Evolutionary conservation across 1,284 basidiomycete genomes (phyloP).

Genomic region (Sanguinoderma infundibulare): DNA sequence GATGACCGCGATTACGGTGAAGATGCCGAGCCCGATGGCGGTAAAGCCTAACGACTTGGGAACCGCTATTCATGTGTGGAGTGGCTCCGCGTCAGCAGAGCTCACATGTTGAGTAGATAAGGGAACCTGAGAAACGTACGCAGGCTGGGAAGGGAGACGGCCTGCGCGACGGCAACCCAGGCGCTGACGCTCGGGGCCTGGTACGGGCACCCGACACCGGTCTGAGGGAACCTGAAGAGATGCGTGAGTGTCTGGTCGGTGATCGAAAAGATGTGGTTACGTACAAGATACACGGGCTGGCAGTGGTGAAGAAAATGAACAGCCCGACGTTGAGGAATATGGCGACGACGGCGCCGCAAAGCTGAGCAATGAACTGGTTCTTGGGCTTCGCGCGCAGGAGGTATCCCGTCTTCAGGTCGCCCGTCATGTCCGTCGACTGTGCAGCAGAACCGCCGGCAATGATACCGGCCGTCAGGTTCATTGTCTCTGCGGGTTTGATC

Average conservation of each 20-base stretch:
- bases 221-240: neutral
- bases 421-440: conserved; percentile 48
- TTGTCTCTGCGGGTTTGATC: conserved; percentile 45
- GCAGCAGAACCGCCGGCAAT: conserved; percentile 63
- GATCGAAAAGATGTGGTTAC: conserved; percentile 26
- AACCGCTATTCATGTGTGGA: conserved; percentile 37
- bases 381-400: conserved; percentile 68
- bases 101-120: neutral
- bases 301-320: conserved; percentile 67
- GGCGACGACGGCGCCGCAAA: conserved; percentile 59
- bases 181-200: conserved; percentile 64
- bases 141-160: conserved; percentile 51
- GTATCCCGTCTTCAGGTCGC: conserved; percentile 76
- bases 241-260: neutral
- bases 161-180: conserved; percentile 67
- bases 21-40: conserved; percentile 58
- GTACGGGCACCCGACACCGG: conserved; percentile 49
- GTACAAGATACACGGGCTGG: conserved; percentile 63
- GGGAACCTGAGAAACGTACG: conserved; percentile 23
- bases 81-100: neutral
- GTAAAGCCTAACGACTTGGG: conserved; percentile 63
- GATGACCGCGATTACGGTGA: conserved; percentile 50
- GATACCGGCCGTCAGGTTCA: conserved; percentile 65
- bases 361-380: conserved; percentile 70
- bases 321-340: conserved; percentile 62